Percentiles rank a stretch among this genome's conserved stretches.
phyloP scores from a whole-genome alignment of 129 eudicot species.

The Apium graveolens region DNA sequence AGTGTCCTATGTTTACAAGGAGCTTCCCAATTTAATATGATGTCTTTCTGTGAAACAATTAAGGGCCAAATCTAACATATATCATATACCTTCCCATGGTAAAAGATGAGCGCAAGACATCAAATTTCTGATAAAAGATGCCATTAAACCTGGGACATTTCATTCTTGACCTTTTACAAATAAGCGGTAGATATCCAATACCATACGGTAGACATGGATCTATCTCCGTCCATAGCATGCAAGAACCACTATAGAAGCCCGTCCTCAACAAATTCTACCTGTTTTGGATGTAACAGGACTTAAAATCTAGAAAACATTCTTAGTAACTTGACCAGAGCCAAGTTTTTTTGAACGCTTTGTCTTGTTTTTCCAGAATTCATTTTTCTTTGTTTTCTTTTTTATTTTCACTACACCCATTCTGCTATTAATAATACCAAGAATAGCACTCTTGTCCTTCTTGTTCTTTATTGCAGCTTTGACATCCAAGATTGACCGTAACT shows the following conservation, averaged over 20 bases:
- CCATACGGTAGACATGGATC: neutral
- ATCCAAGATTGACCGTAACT: conserved; percentile 75
- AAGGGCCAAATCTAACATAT: neutral
- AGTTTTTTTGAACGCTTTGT: conserved; percentile 37
- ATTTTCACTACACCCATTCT: conserved; percentile 61
- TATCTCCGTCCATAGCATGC: neutral
- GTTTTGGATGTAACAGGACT: conserved; percentile 6
- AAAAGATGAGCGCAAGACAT: neutral
- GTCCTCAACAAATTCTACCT: neutral
- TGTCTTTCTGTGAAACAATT: conserved; percentile 7
- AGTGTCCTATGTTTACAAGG: neutral
- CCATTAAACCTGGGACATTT: neutral
- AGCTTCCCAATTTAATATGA: neutral
- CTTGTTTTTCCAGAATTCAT: conserved; percentile 88
- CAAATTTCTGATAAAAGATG: neutral
- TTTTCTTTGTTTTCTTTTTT: conserved; percentile 79
- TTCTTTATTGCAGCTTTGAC: conserved; percentile 76
- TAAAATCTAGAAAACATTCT: neutral
- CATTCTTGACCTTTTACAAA: neutral
- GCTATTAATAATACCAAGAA: conserved; percentile 77
- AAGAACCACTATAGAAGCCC: neutral
- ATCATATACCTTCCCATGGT: neutral
- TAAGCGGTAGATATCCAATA: neutral
- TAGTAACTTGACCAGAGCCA: conserved; percentile 27
- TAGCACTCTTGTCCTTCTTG: conserved; percentile 81